Base-by-base conservation (phyloP, 75 land plant genomes). In the Pinus taeda region DNA sequence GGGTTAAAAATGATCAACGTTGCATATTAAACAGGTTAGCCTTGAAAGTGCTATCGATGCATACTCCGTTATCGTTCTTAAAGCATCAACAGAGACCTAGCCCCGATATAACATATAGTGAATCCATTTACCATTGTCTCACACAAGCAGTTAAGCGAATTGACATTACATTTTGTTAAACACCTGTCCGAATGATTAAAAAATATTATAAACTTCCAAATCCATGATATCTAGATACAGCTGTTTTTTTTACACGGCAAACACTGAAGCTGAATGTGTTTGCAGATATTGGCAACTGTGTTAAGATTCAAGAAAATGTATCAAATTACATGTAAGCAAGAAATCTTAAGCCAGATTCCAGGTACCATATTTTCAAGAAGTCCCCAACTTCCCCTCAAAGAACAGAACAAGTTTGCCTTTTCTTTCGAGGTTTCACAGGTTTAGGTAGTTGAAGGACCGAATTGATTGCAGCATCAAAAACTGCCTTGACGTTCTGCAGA, bases 401-500 rank as follows among this genome's bases (percentile, higher is more conserved):
- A 42, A 80, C 65, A 58, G 53, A 62, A 57, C 82, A 80, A 7
- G 17, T 37, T 29, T 24, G 21, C 30, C 29, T 20, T 45, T 77
- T 77, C 60, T 79, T 79, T 80, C 55, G 77, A 4, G 21, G 62
- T 64, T 71, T 77, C 59, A 67, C 70, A 57, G 30, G 66, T 21
- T 77, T 76, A 20, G 74, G 80, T 57, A 80, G 83, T 42, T 76
- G 74, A 26, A 77, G 36, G 22, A 77, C 83, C 49, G 71, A 74
- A 49, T 77, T 70, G 14, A 81, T 77, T 20, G 83, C 83, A 14
- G 74, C 80, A 71, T 81, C 83, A 76, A 77, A 81, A 37, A 81
- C 79, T 67, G 74, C 79, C 58, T 81, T 81, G 73, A 81, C 74
- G 77, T 81, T 81, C 83, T 81, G 83, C 65, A 59, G 30, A n/a